Evolutionary conservation across 2,329 filamentous ascomycete species (phyloP), one percentile per base, ranked within the genome.

Genomic region (Apiospora arundinis): DNA sequence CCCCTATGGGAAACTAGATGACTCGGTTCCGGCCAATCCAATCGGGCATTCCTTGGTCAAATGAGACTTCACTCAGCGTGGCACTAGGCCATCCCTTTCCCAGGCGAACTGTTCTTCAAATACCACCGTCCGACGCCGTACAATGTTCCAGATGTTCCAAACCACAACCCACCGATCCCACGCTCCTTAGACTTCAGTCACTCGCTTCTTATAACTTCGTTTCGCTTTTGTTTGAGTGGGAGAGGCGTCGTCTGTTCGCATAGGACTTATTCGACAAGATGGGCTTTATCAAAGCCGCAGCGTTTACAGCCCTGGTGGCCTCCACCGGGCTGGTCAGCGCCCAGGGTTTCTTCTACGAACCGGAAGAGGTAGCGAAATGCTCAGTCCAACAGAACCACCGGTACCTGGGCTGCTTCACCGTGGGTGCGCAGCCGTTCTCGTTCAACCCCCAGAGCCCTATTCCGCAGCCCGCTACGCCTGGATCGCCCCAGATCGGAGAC

Each of bases 231-330:
- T 60, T 44, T 21, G 21, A 40, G 56, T 63, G 32, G 56, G 56
- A 63, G 32, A 63, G 56, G 56, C 28, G 56, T 32, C 56, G 18
- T 40, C 28, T 40, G 56, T 32, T 40, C 56, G 28, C 46, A 45
- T 32, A 37, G 70, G 68, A 48, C 40, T 70, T 45, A 70, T 37
- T 52, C 68, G 48, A 69, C 70, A 73, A 68, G 23, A 79, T 78
- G 78, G 75, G 70, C 46, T 69, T 73, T 68, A 73, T 70, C 70
- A 72, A 71, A 69, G 71, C 74, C 48, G 71, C 72, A 60, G 75
- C 75, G 46, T 73, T 78, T 23, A 73, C 73, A 25, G 74, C 72
- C 16, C 48, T 73, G 3, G 44, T 72, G 69, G 74, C 74, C 12
- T 68, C 78, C 18, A 71, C 73, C 2, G 72, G 72, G 48, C 56